Evolutionary conservation across 75 land plant genomes (phyloP), one percentile per base, ranked within the genome.

Genomic region (Pinus albicaulis): DNA sequence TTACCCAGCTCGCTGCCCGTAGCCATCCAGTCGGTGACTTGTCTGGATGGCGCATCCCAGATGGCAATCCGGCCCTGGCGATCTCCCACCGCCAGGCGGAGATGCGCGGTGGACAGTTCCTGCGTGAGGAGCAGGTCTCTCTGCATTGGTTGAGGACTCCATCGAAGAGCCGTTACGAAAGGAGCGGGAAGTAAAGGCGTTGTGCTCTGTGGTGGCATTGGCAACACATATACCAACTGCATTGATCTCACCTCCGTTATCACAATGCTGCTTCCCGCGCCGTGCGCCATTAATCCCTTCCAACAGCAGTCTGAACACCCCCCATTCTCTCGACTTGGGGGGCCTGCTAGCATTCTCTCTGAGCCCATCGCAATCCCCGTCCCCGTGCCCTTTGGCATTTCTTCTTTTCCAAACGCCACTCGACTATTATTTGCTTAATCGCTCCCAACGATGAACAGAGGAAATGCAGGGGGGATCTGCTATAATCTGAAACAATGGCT

Each of bases 31-130:
- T 80, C 53, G 0, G 59, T 41, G 19, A 84, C 76, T 19, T 80
- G 78, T 3, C 86, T 78, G 14, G 83, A 81, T 13, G 90, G 82
- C 74, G 91, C 80, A 76, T 97, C 98, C 81, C 91, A 79, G 53
- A 97, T 76, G 56, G 93, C 84, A 74, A 97, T 85, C 59, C 99
- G 88, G 31, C 99, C 99, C 62, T 97, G 99, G 72, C 98, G 93
- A 76, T 97, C 99, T 12, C 92, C 99, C 41, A 82, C 98, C 22
- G 99, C 95, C 20, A 97, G 80, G n/a, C 79, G 87, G 76, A 97
- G 86, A 75, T 88, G 91, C 14, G 86, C 81, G n/a, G 77, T 72
- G 41, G 90, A 81, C 38, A 78, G 79, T 17, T 92, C 92, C 59
- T 78, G 76, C 70, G 80, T 77, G 38, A 80, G 28, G 58, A 83